A percentile compares a stretch with the other conserved stretches of the same genome.
These are phyloP conservation scores for Exophiala sp. DNA, from an alignment of 2,329 filamentous ascomycete genomes.

Conservation along the genomic window DNA sequence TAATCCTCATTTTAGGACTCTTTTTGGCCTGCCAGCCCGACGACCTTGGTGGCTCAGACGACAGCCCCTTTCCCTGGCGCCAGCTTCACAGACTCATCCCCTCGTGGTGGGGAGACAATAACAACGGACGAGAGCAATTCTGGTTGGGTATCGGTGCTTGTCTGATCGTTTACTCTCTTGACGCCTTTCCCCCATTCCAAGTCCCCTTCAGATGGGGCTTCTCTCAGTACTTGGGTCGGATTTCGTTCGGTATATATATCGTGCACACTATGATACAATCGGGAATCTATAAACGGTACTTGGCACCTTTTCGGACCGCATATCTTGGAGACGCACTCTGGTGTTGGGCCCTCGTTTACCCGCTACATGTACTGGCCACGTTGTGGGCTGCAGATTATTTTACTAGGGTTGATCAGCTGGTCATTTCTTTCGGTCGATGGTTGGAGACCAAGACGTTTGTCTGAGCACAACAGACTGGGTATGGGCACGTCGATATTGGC, in stretches of 20 bases:
- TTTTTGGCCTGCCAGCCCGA: slow-evolving; percentile 11
- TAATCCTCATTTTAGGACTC: slow-evolving; percentile 5
- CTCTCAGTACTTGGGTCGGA: slow-evolving; percentile 45
- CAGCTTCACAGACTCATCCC: slow-evolving; percentile 8
- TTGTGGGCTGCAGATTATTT: slow-evolving; percentile 22
- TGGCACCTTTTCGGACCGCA: slow-evolving; percentile 9
- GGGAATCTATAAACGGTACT: slow-evolving; percentile 8
- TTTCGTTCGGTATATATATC: slow-evolving; percentile 47
- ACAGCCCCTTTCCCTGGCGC: slow-evolving; percentile 3
- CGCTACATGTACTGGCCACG: slow-evolving; percentile 12
- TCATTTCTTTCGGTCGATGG: slow-evolving; percentile 12
- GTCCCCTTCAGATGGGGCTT: slow-evolving; percentile 41
- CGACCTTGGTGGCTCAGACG: neutral
- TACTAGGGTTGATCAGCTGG: slow-evolving; percentile 14
- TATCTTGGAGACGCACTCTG: slow-evolving; percentile 19
- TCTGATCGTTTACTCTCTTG: slow-evolving; percentile 42
- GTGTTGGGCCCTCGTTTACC: slow-evolving; percentile 14
- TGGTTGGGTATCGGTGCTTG: slow-evolving; percentile 39
- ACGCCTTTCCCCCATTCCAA: slow-evolving; percentile 41
- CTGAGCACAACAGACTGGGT: neutral
- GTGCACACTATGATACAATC: slow-evolving; percentile 34
- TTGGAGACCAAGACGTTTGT: slow-evolving; percentile 15
- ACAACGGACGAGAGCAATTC: slow-evolving; percentile 31
- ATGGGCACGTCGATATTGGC: too few relatives aligned
- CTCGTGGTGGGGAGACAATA: slow-evolving; percentile 4